Base-by-base conservation (phyloP, 176 grass and related monocot species). In the Themeda triandra region DNA sequence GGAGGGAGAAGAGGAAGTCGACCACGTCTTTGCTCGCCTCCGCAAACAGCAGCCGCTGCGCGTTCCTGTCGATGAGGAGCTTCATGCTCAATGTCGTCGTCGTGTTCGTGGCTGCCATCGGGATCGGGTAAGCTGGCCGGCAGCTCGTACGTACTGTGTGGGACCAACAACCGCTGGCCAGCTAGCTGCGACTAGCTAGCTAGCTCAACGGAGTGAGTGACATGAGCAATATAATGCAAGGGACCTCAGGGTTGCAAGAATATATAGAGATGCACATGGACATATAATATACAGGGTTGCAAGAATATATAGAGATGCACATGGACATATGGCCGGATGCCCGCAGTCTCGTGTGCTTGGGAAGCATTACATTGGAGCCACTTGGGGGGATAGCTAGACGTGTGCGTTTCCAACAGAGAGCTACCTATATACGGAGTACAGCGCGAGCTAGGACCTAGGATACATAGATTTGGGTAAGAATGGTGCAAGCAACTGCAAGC, bases 1-100 rank as follows among this genome's bases (percentile, higher is more conserved):
- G 71, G 23, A 92, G 83, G 28, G 73, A 27, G 46, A 89, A 77
- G 15, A 92, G 72, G 69, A 92, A 92, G 75, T 89, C 87, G 0
- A 84, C 75, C 0, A 87, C 72, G 30, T 81, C 87, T 49, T 92
- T 89, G n/a, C 49, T 24, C 4, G 74, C 86, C 82, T 92, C 87
- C 0, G 70, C 86, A 0, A 86, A 89, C 36, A 89, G 59, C 4
- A 92, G 68, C 5, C 46, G 73, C n/a, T 84, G 2, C 4, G 83
- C 28, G 10, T 63, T 53, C 1, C 13, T 37, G 83, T 89, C 79
- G 23, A 89, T 65, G 1, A 92, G 37, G 53, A 89, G 79, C 79
- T 89, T 89, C 3, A 92, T 64, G 48, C 33, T 76, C 0, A 77
- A 63, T 24, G 49, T 51, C 44, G 29, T 63, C 19, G 44, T 49